phyloP scores from a whole-genome alignment of 2,329 filamentous ascomycete genomes.

The Capronia coronata region DNA sequence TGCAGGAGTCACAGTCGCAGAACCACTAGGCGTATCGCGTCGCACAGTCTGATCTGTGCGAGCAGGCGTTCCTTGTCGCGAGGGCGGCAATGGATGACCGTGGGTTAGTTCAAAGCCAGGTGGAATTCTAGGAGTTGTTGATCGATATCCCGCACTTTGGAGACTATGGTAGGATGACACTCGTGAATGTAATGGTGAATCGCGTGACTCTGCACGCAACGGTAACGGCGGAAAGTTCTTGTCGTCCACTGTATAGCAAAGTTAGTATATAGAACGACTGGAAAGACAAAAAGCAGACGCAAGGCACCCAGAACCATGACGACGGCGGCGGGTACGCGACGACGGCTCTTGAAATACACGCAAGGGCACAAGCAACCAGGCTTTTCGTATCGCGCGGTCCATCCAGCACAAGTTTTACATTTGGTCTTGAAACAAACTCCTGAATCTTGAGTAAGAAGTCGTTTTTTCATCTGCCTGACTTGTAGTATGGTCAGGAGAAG shows the following conservation, averaged over 20 bases:
- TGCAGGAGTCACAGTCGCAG: slow-evolving; percentile 32
- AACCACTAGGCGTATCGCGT: slow-evolving; percentile 33
- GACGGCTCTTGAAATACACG: slow-evolving; percentile 10
- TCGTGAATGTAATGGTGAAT: slow-evolving; percentile 34
- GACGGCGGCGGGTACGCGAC: slow-evolving; percentile 22
- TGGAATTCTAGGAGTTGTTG: slow-evolving; percentile 26
- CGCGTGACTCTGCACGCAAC: slow-evolving; percentile 31
- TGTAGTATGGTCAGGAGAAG: slow-evolving; percentile 25
- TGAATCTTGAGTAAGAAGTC: slow-evolving; percentile 25
- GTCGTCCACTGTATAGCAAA: slow-evolving; percentile 37
- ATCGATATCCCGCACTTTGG: slow-evolving; percentile 24
- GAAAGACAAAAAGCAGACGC: slow-evolving; percentile 13
- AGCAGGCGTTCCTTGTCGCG: slow-evolving; percentile 13
- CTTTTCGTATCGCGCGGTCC: slow-evolving; percentile 23
- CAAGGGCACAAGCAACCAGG: slow-evolving; percentile 21
- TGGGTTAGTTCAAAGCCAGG: slow-evolving; percentile 37
- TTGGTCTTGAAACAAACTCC: slow-evolving; percentile 16
- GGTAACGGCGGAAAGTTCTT: slow-evolving; percentile 45
- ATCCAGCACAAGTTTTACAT: slow-evolving; percentile 21
- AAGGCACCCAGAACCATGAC: slow-evolving; percentile 17
- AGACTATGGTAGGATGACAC: slow-evolving; percentile 32
- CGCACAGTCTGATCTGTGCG: slow-evolving; percentile 40
- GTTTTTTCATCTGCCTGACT: slow-evolving; percentile 26
- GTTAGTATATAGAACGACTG: slow-evolving; percentile 14
- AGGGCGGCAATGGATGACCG: slow-evolving; percentile 44